A percentile compares a stretch with the other conserved stretches of the same genome.
phyloP scores from a whole-genome alignment of 768 basidiomycete species.

The Boletus reticulatus region DNA sequence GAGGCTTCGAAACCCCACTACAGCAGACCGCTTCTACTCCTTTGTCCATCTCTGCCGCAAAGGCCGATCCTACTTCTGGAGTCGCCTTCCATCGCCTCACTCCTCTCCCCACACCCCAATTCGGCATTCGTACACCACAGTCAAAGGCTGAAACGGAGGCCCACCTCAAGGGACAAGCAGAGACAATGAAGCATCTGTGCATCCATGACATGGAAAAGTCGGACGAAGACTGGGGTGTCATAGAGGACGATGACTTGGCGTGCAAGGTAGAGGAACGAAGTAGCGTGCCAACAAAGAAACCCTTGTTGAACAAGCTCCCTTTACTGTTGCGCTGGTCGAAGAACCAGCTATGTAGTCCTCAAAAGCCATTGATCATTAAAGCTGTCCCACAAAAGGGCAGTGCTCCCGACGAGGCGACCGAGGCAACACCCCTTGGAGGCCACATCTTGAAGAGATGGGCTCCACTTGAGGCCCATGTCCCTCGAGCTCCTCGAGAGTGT shows the following conservation, averaged over 20 bases:
- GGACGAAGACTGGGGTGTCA: constrained; percentile 42
- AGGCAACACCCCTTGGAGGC: constrained; percentile 72
- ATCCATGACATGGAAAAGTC: constrained; percentile 54
- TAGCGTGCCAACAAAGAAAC: constrained; percentile 27
- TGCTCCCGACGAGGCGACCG: constrained; percentile 55
- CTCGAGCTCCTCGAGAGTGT: constrained; percentile 57
- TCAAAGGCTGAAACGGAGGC: constrained; percentile 37
- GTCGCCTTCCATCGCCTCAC: constrained; percentile 34
- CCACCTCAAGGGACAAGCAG: constrained; percentile 50
- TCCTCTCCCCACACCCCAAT: constrained; percentile 34
- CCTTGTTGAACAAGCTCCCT: constrained; percentile 31
- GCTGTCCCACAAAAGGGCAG: constrained; percentile 39
- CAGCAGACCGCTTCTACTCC: constrained; percentile 44
- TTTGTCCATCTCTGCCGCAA: constrained; percentile 34
- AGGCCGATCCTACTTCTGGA: constrained; percentile 32
- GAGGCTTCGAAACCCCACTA: constrained; percentile 56
- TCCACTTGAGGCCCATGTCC: constrained; percentile 68
- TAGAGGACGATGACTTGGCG: constrained; percentile 49
- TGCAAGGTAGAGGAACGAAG: constrained; percentile 48
- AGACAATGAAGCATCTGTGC: constrained; percentile 59
- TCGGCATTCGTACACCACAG: constrained; percentile 30
- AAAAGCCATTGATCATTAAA: constrained; percentile 24
- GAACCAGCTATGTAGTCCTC: constrained; percentile 29
- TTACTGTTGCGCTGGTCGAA: constrained; percentile 25
- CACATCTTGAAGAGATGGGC: constrained; percentile 75